Base-by-base conservation (phyloP, 176 grass and related monocot genomes). In the Dactylis glomerata region DNA sequence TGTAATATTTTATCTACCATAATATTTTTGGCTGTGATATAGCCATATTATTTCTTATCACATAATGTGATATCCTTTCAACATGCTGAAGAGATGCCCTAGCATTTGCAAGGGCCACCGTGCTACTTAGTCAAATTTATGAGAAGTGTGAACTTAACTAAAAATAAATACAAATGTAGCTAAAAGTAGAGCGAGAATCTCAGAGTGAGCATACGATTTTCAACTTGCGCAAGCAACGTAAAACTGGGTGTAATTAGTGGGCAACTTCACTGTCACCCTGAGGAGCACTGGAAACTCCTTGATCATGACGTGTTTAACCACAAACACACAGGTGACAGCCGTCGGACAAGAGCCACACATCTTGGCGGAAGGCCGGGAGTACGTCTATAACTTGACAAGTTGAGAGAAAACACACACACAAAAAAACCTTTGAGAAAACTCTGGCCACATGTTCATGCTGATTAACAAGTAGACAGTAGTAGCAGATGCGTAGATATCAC, bases 401-500 rank as follows among this genome's bases (percentile, higher is more conserved):
- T 27, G 12, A 61, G 57, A 28, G 13, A 12, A 58, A n/a, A n/a
- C 11, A 62, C 8, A 30, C 42, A 19, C 2, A 49, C n/a, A 68
- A 8, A 33, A 73, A 49, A 17, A 28, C 15, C 15, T 75, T 75
- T 5, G 72, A 33, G 45, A 52, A 33, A 26, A 75, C 28, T 31
- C 28, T 51, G 46, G 45, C 72, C 72, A 75, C 45, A 75, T 75
- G 27, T 51, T 75, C 15, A 75, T 51, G 27, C 45, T 75, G 8
- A 33, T 47, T 75, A 51, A 72, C 27, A 59, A 11, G 56, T 0
- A 62, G 58, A 15, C 5, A 17, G 71, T 75, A 51, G 72, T 75
- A 75, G 45, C 47, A 51, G 72, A 75, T 75, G 72, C 47, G 72
- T 75, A 75, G 72, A 75, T 75, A 75, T 51, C 72, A 75, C 72